Base-by-base conservation (phyloP, 257 asterid species). In the Striga asiatica region DNA sequence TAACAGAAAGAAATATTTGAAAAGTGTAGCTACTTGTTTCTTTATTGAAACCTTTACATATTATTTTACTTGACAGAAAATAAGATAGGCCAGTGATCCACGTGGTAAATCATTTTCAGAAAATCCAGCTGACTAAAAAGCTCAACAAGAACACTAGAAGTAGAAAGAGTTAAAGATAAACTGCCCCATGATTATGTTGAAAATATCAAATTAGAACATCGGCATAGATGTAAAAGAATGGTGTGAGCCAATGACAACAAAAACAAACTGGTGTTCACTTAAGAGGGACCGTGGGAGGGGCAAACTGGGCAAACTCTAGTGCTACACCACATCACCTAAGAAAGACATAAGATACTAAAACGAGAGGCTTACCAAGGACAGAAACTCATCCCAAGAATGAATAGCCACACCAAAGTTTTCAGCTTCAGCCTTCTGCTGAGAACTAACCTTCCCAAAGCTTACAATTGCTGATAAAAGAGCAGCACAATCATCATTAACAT, bases 351-450 rank as follows among this genome's bases (percentile, higher is more conserved):
- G 14, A 59, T 39, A 47, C 24, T 22, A 48, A 25, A 43, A 43
- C 55, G 49, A 57, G 64, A 25, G 65, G 66, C 92, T 71, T 72
- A 91, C 98, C 84, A 76, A 27, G 64, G 74, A 74, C 66, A 85
- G 53, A 74, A 85, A 85, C 27, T 89, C 88, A 54, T 79, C 78
- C 97, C 97, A 89, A 48, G 96, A 72, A 83, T 77, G 76, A 29
- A 77, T 74, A 54, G 76, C 54, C 62, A 72, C 77, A 27, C 81
- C 93, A 71, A 46, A 70, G 13, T 83, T 79, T 62, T 73, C 86
- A 51, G 65, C 72, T 62, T 79, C 91, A 32, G 83, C 86, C 74
- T 81, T 89, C 68, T 83, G 94, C 32, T 79, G 71, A 50, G 96
- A 64, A 62, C 70, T 71, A 58, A 77, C 89, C 60, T 70, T 54